A percentile compares a stretch with the other conserved stretches of the same genome.
phyloP scores from a whole-genome alignment of 2,329 filamentous ascomycete genomes.

The Pseudofabraea citricarpa region DNA sequence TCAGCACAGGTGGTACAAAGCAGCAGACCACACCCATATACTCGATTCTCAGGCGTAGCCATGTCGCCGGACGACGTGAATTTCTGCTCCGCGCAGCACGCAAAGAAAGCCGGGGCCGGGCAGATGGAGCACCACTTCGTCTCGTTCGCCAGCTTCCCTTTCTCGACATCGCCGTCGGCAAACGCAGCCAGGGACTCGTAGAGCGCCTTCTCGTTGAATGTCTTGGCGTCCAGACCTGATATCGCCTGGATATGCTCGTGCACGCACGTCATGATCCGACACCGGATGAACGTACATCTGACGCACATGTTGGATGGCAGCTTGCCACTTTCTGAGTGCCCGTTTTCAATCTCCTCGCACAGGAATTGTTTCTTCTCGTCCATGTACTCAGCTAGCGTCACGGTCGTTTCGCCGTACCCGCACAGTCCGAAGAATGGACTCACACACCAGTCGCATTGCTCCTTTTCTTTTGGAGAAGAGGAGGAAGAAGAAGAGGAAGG shows the following conservation, averaged over 20 bases:
- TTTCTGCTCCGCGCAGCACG: constrained; percentile 7
- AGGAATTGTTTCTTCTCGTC: constrained; percentile 1
- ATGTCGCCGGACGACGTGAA: background rate
- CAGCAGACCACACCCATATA: constrained; percentile 17
- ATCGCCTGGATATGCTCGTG: constrained; percentile 9
- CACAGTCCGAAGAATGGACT: constrained; percentile 21
- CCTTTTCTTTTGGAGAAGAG: constrained; percentile 2
- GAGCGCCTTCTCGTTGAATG: constrained; percentile 7
- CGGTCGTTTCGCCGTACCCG: constrained; percentile 11
- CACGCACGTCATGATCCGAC: constrained; percentile 15
- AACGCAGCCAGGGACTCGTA: constrained; percentile 4
- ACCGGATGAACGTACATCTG: constrained; percentile 15
- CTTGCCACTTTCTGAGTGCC: constrained; percentile 10
- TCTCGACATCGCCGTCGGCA: constrained; percentile 3
- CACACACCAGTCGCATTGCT: constrained; percentile 18
- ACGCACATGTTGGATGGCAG: constrained; percentile 20
- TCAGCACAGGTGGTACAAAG: constrained; percentile 16
- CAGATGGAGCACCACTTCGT: constrained; percentile 23
- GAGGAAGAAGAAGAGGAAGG: constrained; percentile 1
- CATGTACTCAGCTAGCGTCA: constrained; percentile 3
- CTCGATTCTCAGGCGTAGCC: background rate
- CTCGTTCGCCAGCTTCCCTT: constrained; percentile 6
- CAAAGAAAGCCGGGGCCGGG: constrained; percentile 11
- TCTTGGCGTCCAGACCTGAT: constrained; percentile 7
- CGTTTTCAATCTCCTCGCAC: constrained; percentile 18